Evolutionary conservation across 2,329 filamentous ascomycete species (phyloP), one percentile per base, ranked within the genome.

Genomic region (Claviceps sp.): DNA sequence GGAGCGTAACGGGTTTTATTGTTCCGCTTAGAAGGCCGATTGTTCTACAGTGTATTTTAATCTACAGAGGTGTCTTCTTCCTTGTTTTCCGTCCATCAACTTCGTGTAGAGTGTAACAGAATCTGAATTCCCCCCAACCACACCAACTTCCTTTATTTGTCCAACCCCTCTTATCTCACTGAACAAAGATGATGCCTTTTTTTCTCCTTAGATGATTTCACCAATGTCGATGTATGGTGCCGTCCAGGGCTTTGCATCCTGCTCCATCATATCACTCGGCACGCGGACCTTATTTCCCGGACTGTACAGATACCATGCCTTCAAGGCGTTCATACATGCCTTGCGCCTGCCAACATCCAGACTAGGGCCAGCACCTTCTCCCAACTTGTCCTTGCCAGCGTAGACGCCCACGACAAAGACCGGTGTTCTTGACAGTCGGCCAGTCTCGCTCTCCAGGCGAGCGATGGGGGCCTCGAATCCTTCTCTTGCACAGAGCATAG

Each of bases 251-350:
- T 71, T 71, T 44, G 81, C 79, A 47, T 73, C 76, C 56, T 80
- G 73, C 51, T 76, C 73, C 58, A 85, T 75, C 72, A 79, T 84
- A 57, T 87, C 82, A 64, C 84, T 87, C 24, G 85, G 85, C 55
- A 88, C 73, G 53, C 77, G 75, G 48, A 81, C 77, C 57, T 80
- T 70, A 59, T 74, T 70, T 52, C 77, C 74, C 30, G 93, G 91
- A 66, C 84, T 90, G 73, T 98, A 98, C 50, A 98, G 74, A 69
- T 98, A 98, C 93, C 93, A 98, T 5, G 84, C 77, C 75, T 95
- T 95, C 63, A 98, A 74, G 17, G 89, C 84, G 56, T 85, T 84
- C 62, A 94, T 90, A 40, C 87, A 82, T 19, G 93, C 93, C 66
- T 87, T 80, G 57, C 80, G 76, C 57, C 88, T 81, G 37, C 87